Base-by-base conservation (phyloP, 2,329 filamentous ascomycete species). In the Colletotrichum liriopes region DNA sequence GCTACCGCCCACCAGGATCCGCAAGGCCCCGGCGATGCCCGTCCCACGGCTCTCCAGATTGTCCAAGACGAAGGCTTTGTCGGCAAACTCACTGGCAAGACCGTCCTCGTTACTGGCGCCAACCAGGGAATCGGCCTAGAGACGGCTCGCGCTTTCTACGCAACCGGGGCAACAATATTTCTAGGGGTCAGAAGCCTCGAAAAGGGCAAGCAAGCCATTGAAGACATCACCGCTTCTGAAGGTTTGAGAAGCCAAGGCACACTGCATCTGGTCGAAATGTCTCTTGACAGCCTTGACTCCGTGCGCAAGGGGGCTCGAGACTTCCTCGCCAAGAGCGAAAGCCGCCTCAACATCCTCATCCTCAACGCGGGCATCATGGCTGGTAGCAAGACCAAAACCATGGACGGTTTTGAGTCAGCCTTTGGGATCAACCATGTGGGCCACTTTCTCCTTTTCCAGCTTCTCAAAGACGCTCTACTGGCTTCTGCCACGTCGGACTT, bases 381-480 rank as follows among this genome's bases (percentile, higher is more conserved):
- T n/a, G 32, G 71, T 18, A 68, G 61, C 1, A 70, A 71, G 9
- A 51, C 39, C n/a, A 67, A 37, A 2, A 75, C 74, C 4, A 37
- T 20, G 0, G 77, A 79, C 16, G 77, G 77, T 6, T 72, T 74
- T 47, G 78, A 79, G 73, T 76, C 77, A 0, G 86, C 89, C 66
- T 85, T 90, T 67, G 87, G 82, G 32, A 85, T 82, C 6, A 89
- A 90, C 76, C 84, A 90, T 74, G 78, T 91, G 1, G 82, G 79
- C 14, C 86, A 89, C 74, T 90, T 90, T 78, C 81, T 89, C 0
- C 81, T 90, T 26, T 86, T 88, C 74, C 81, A 87, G 26, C 82
- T 88, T 0, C 80, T 90, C 39, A 85, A 85, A 41, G 77, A 81
- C 0, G 75, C 82, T 0, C 77, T 90, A 1, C 77, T 88, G 0